A percentile compares a stretch with the other conserved stretches of the same genome.
Conservation (phyloP, 495 filamentous ascomycete species). For the Viridothelium virens region DNA sequence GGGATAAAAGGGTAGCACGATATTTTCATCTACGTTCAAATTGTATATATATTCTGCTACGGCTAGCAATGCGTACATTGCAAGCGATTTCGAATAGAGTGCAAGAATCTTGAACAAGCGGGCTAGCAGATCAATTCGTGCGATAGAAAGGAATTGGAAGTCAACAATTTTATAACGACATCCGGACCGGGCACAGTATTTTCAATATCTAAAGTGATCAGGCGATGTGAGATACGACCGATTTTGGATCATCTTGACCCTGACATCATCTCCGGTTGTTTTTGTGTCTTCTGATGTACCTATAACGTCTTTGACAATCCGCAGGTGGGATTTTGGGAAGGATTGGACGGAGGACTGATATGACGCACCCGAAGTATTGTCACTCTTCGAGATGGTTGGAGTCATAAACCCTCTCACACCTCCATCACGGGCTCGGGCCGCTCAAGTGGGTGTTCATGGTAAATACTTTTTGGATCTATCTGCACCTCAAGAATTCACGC, state of each 20-base stretch:
- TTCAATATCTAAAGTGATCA: too few relatives aligned
- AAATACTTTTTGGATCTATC: background rate
- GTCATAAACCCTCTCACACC: background rate
- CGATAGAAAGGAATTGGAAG: too few relatives aligned
- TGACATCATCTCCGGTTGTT: too few relatives aligned
- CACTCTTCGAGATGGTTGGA: background rate
- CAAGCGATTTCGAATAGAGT: background rate
- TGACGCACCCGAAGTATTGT: background rate
- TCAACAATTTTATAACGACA: too few relatives aligned
- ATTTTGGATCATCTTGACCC: too few relatives aligned
- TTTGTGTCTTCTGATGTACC: too few relatives aligned
- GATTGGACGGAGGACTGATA: background rate
- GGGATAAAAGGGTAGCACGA: slow-evolving; percentile 50
- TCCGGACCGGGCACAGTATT: too few relatives aligned
- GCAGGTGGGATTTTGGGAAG: background rate
- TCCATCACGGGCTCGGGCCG: background rate
- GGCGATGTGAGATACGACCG: too few relatives aligned
- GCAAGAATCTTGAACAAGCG: background rate
- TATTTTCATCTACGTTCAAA: background rate
- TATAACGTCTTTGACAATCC: too few relatives aligned
- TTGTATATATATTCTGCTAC: background rate
- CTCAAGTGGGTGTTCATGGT: background rate
- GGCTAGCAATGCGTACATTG: background rate
- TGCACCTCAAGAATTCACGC: background rate
- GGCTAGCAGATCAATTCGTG: too few relatives aligned